Evolutionary conservation across 1,139 yeast species (phyloP).

Genomic region (Hyphopichia wangnamkhiaoensis): DNA sequence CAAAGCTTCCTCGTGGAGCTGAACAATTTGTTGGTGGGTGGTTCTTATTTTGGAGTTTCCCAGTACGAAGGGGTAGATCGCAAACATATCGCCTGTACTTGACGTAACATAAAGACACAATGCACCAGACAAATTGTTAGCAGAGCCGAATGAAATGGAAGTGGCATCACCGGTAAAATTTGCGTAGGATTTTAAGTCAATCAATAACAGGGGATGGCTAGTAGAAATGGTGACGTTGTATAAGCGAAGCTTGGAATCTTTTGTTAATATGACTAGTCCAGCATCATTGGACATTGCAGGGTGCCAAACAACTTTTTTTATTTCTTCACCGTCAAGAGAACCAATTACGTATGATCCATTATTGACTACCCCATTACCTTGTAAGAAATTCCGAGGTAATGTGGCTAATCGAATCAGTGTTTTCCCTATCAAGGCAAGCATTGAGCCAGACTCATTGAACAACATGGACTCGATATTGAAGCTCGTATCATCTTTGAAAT

Average conservation of each 20-base stretch:
- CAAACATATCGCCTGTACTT: conserved; percentile 23
- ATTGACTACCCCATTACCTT: background rate
- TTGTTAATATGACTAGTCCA: conserved; percentile 34
- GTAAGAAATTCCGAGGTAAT: background rate
- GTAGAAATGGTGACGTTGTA: conserved; percentile 32
- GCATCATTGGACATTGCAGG: conserved; percentile 26
- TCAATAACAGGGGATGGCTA: conserved; percentile 22
- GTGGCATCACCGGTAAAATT: conserved; percentile 19
- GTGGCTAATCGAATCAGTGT: background rate
- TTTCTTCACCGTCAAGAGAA: background rate
- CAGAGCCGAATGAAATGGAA: conserved; percentile 41
- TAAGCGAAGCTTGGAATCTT: conserved; percentile 20
- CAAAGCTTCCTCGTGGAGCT: conserved; percentile 27
- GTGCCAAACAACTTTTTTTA: conserved; percentile 37
- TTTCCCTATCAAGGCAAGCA: conserved; percentile 36
- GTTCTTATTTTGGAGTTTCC: conserved; percentile 22
- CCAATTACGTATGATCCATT: background rate
- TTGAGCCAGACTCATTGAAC: conserved; percentile 31
- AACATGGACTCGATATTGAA: conserved; percentile 25
- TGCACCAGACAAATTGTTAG: conserved; percentile 27
- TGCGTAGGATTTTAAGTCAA: conserved; percentile 18
- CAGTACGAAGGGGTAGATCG: conserved; percentile 35
- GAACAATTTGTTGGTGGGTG: conserved; percentile 21
- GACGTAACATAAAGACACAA: conserved; percentile 39
- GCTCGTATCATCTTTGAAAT: conserved; percentile 1